Base-by-base conservation (phyloP, 2,329 filamentous ascomycete species). In the Colletotrichum lupini region DNA sequence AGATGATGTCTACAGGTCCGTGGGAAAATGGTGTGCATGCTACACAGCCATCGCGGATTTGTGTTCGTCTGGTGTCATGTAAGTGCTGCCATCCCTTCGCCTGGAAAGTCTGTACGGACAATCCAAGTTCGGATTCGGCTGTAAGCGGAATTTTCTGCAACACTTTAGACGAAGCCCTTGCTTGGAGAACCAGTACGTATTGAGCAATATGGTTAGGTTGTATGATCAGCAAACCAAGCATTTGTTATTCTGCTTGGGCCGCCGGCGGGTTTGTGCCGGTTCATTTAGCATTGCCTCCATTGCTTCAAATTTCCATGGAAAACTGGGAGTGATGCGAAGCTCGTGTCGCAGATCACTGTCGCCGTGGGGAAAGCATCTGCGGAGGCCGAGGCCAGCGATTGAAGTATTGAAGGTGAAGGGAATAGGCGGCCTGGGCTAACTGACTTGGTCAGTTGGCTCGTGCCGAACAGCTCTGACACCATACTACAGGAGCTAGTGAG, bases 21-120 rank as follows among this genome's bases (percentile, higher is more conserved):
- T 66, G 71, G 61, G 22, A 61, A 32, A 42, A 61, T 53, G 42
- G 32, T 24, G 7, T 9, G 37, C 49, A 28, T 24, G 28, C 28
- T 28, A 35, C 58, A 30, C 56, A 55, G 11, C 16, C 32, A 8
- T 52, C 19, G 12, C 28, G 24, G 37, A 12, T 49, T 22, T 70
- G 67, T 26, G 67, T 73, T 73, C 67, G 42, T 73, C 71, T 66
- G 67, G 60, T 71, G 37, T 61, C 67, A 56, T 58, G 28, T 57
- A 19, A 57, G 28, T 49, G 35, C 60, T 73, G 67, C 67, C 67
- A 73, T 73, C 71, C 49, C 37, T 71, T 61, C 55, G 28, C 30
- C 19, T 2, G 22, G 19, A 49, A 69, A 56, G 46, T 52, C 22
- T 35, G 49, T 19, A 68, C 12, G 30, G 22, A 37, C 14, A n/a